These are phyloP conservation scores for Chalciporus sphaerocephalus DNA, from an alignment of 768 basidiomycete species.

Conservation along the genomic window DNA sequence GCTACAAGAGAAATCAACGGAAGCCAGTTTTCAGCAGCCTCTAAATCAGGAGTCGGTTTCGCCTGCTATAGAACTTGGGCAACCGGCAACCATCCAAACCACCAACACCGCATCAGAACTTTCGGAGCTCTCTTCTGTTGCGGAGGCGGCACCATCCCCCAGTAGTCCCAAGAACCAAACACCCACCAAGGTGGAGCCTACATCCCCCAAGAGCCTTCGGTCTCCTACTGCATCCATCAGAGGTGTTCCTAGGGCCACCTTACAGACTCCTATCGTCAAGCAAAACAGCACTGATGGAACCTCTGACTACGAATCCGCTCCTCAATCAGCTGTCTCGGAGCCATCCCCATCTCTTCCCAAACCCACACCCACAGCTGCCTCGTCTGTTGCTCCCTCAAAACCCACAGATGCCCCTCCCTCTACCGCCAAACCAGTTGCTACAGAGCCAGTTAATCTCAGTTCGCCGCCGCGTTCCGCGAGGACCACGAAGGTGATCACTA, in stretches of 20 bases:
- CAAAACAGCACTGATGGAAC: constrained; percentile 3
- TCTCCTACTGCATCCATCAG: background rate
- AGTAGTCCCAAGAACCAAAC: background rate
- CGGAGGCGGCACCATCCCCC: background rate
- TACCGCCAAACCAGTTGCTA: background rate
- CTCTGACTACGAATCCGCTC: constrained; percentile 15
- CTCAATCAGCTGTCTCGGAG: constrained; percentile 12
- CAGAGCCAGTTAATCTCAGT: background rate
- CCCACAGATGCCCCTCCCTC: background rate
- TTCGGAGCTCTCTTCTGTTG: background rate
- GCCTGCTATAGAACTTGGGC: background rate
- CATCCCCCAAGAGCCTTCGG: background rate
- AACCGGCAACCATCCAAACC: background rate
- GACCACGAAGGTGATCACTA: background rate
- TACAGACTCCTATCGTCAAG: constrained; percentile 1
- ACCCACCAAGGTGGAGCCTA: constrained; percentile 1
- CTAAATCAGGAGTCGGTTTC: background rate
- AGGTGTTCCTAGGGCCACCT: constrained; percentile 3
- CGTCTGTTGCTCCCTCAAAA: background rate
- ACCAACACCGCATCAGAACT: background rate
- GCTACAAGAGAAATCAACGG: constrained; percentile 11
- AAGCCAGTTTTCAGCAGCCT: background rate
- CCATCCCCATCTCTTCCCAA: constrained; percentile 4
- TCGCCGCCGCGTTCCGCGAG: background rate
- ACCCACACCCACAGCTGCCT: background rate